These are phyloP conservation scores for Labyrinthula sp. DNA, from an alignment of 352 stramenopile species.

Conservation along the genomic window DNA sequence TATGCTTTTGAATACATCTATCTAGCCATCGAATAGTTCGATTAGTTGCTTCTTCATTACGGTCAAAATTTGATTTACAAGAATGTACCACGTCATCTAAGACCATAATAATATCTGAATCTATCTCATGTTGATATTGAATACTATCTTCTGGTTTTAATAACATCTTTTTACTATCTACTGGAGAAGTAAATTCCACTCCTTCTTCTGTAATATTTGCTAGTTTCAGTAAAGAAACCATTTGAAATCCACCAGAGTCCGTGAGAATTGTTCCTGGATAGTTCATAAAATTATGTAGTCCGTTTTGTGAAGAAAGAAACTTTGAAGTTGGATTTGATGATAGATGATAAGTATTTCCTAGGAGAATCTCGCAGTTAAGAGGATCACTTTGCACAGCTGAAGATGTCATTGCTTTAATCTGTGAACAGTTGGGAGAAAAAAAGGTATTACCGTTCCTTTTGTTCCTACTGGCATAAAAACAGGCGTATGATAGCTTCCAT, in stretches of 20 bases:
- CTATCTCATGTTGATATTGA: conserved; percentile 79
- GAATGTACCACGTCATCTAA: conserved; percentile 85
- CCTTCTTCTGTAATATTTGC: conserved; percentile 74
- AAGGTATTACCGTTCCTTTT: conserved; percentile 60
- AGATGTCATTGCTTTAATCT: conserved; percentile 75
- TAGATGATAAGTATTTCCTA: conserved; percentile 93
- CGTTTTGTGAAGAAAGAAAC: conserved; percentile 50
- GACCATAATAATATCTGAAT: conserved; percentile 91
- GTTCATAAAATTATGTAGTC: conserved; percentile 85
- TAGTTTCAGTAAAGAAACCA: conserved; percentile 81
- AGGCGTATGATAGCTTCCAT: conserved; percentile 61
- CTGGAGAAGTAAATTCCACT: conserved; percentile 64
- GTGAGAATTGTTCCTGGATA: conserved; percentile 77
- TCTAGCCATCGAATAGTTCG: conserved; percentile 81
- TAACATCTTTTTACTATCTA: conserved; percentile 63
- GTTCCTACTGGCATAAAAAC: conserved; percentile 93
- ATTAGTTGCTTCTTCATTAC: conserved; percentile 68
- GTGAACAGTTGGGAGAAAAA: too few relatives aligned
- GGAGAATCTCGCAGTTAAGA: conserved; percentile 64
- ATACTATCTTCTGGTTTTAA: conserved; percentile 74
- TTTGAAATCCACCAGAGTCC: conserved; percentile 91
- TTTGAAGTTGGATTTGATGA: conserved; percentile 69
- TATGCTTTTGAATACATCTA: conserved; percentile 69
- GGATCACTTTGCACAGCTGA: conserved; percentile 46
- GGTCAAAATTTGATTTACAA: conserved; percentile 52